phyloP scores from a whole-genome alignment of 1,139 yeast genomes.

The Candida anutae region DNA sequence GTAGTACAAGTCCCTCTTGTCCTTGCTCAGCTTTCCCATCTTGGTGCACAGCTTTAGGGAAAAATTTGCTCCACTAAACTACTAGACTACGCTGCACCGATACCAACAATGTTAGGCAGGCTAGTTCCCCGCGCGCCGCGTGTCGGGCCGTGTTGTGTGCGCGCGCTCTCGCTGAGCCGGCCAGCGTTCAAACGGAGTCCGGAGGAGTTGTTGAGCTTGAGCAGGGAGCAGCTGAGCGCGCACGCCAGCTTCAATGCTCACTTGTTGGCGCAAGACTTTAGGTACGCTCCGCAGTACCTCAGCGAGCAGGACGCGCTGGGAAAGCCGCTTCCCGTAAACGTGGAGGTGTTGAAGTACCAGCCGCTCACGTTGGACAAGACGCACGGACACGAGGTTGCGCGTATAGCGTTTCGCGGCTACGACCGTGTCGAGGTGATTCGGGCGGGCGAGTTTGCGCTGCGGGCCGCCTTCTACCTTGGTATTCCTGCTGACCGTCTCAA shows the following conservation, averaged over 20 bases:
- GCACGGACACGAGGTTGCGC: constrained; percentile 68
- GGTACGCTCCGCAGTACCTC: constrained; percentile 35
- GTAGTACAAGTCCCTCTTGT: constrained; percentile 84
- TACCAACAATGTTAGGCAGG: no score
- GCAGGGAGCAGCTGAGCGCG: background rate
- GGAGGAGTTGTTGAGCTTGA: constrained; percentile 12
- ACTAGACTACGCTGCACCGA: no score
- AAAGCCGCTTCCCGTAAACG: constrained; percentile 74
- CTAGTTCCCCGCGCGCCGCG: no score
- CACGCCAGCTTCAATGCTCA: constrained; percentile 18
- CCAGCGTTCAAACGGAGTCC: constrained; percentile 15
- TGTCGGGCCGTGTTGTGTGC: no score
- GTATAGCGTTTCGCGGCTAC: constrained; percentile 65
- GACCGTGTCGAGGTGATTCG: constrained; percentile 64
- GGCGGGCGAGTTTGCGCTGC: constrained; percentile 75
- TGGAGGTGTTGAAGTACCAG: constrained; percentile 72
- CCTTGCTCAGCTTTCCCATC: constrained; percentile 96
- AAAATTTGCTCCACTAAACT: no score
- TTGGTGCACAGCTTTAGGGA: no score
- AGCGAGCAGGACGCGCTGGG: constrained; percentile 22
- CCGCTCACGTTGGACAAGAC: constrained; percentile 66
- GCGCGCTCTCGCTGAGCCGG: no score
- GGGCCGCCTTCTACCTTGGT: constrained; percentile 87
- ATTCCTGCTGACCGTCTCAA: constrained; percentile 56
- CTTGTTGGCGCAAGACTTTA: constrained; percentile 22